Evolutionary conservation across 2,329 filamentous ascomycete species (phyloP).

Genomic region (Camillea tinctor): DNA sequence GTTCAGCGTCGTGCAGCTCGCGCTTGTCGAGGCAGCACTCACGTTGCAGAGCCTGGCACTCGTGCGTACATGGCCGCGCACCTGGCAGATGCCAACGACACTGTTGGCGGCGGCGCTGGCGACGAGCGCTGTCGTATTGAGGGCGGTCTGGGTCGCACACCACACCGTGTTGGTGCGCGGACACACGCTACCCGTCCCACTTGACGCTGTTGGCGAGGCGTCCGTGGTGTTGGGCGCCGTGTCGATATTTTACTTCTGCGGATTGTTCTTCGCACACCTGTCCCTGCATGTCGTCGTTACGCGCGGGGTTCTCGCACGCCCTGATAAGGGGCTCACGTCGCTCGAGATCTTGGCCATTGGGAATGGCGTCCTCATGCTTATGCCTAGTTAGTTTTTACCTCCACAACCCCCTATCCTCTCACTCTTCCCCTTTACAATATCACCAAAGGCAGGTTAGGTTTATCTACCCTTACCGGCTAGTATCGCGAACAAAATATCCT

Average conservation of each 20-base stretch:
- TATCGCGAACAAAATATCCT: no score
- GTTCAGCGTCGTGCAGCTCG: slow-evolving; percentile 43
- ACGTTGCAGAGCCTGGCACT: slow-evolving; percentile 54
- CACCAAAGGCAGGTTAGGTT: no score
- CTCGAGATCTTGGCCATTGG: slow-evolving; percentile 57
- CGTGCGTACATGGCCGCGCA: slow-evolving; percentile 46
- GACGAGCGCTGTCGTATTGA: slow-evolving; percentile 17
- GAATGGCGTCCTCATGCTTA: slow-evolving; percentile 55
- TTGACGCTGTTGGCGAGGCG: slow-evolving; percentile 39
- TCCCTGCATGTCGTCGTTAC: slow-evolving; percentile 47
- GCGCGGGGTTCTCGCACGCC: slow-evolving; percentile 42
- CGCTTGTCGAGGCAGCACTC: slow-evolving; percentile 47
- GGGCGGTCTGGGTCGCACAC: slow-evolving; percentile 22
- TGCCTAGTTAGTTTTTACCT: slow-evolving; percentile 49
- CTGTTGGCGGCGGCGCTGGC: slow-evolving; percentile 17
- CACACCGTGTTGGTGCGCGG: slow-evolving; percentile 13
- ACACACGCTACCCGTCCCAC: slow-evolving; percentile 20
- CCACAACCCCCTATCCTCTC: no score
- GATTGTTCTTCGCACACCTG: slow-evolving; percentile 53
- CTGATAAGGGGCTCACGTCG: slow-evolving; percentile 39
- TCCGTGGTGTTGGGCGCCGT: slow-evolving; percentile 40
- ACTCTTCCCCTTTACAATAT: no score
- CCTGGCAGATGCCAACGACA: slow-evolving; percentile 10
- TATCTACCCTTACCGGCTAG: no score
- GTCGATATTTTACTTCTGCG: slow-evolving; percentile 53